phyloP scores from a whole-genome alignment of 2,329 filamentous ascomycete genomes.

The Epichloe gansuensis region DNA sequence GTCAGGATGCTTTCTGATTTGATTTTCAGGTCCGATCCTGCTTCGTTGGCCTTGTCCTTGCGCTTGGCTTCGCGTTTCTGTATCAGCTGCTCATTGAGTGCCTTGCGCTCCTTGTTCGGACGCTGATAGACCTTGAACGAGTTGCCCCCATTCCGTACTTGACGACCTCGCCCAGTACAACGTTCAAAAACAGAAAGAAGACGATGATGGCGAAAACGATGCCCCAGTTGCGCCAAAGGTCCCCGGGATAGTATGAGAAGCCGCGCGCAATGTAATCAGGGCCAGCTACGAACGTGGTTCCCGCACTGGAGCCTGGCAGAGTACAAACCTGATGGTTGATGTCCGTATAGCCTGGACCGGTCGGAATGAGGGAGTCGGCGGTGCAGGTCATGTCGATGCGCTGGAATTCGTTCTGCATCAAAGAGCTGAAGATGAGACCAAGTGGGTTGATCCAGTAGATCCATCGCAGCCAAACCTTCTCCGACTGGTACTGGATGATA shows the following conservation, averaged over 20 bases:
- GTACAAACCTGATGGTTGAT: slow-evolving; percentile 73
- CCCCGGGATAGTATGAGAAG: slow-evolving; percentile 52
- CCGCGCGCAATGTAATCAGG: slow-evolving; percentile 54
- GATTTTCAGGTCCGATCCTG: slow-evolving; percentile 40
- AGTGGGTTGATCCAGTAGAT: slow-evolving; percentile 67
- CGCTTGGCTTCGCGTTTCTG: slow-evolving; percentile 47
- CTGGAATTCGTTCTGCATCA: slow-evolving; percentile 84
- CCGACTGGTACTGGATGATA: slow-evolving; percentile 64
- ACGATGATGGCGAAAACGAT: slow-evolving; percentile 67
- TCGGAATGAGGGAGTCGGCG: slow-evolving; percentile 55
- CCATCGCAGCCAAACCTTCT: slow-evolving; percentile 70
- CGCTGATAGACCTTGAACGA: slow-evolving; percentile 65
- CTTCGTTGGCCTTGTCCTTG: slow-evolving; percentile 31
- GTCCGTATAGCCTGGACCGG: slow-evolving; percentile 56
- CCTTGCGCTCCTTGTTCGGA: slow-evolving; percentile 54
- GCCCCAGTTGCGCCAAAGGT: slow-evolving; percentile 76
- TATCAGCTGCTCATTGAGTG: slow-evolving; percentile 50
- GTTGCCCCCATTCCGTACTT: slow-evolving; percentile 73
- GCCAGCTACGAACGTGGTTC: slow-evolving; percentile 52
- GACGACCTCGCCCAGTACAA: slow-evolving; percentile 66
- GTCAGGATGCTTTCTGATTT: slow-evolving; percentile 60
- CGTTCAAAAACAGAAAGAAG: slow-evolving; percentile 64
- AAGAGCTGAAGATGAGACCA: slow-evolving; percentile 59
- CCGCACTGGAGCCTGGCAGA: slow-evolving; percentile 56
- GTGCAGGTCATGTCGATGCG: slow-evolving; percentile 57